Base-by-base conservation (phyloP, 257 asterid genomes). In the Nicotiana knightiana region DNA sequence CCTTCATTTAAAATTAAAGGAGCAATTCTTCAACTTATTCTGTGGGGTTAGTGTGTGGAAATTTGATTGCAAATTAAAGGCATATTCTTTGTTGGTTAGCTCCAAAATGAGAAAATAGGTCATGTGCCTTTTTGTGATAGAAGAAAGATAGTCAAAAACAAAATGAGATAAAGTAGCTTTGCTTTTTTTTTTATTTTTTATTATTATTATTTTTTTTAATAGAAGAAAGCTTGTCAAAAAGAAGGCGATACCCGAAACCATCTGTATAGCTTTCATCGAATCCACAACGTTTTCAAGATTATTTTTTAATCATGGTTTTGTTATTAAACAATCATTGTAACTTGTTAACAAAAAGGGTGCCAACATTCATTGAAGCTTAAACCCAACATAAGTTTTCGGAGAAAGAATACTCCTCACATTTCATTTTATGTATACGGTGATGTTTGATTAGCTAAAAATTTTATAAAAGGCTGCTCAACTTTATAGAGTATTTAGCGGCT, bases 31-130 rank as follows among this genome's bases (percentile, higher is more conserved):
- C 7, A 17, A 59, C 26, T 71, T 59, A 73, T 82, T 59, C 81
- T 73, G 81, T 73, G 84, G 81, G 84, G 84, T 71, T 57, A 0
- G 18, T 15, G 62, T 6, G 28, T 15, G 35, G 55, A 67, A 37
- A 21, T 71, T 81, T 35, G 84, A 67, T 21, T 21, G 24, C 24
- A 21, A 21, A 21, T 21, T 21, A 21, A 21, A 21, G 37, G 21
- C 61, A 46, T 43, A 21, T 46, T 43, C 33, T 37, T 43, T 43
- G 59, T 21, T 71, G 37, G 17, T 54, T 46, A 21, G 59, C 33
- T n/a, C 33, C 59, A 24, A n/a, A 26, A 70, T 70, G n/a, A 4
- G 35, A 70, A 43, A 43, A 55, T 64, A 70, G 17, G 6, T 46
- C 16, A 43, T 43, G 58, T 43, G 58, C 5, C 39, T 63, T 63